phyloP scores from a whole-genome alignment of 495 filamentous ascomycete genomes.

The Penicillium taxi region DNA sequence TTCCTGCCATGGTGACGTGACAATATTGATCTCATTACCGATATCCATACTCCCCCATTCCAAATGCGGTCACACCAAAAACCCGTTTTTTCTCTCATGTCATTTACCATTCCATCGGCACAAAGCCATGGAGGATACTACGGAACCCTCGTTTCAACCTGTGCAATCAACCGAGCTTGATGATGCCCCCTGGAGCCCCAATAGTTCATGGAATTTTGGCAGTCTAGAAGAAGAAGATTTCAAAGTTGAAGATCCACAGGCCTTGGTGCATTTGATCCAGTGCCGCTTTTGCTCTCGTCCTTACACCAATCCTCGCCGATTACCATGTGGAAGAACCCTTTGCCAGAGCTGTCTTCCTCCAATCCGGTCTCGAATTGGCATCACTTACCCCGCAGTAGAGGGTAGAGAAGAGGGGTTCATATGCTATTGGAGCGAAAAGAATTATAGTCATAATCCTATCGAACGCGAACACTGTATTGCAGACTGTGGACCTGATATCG shows the following conservation, averaged over 20 bases:
- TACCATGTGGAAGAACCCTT: constrained; percentile 76
- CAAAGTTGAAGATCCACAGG: constrained; percentile 11
- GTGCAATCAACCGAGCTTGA: constrained; percentile 6
- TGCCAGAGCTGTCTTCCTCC: constrained; percentile 70
- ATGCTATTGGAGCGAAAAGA: constrained; percentile 72
- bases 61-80: too few relatives aligned
- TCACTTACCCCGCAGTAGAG: constrained; percentile 63
- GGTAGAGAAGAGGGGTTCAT: constrained; percentile 57
- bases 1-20: too few relatives aligned
- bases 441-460: constrained; percentile 43
- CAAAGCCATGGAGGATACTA: constrained; percentile 26
- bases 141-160: constrained; percentile 5
- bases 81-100: too few relatives aligned
- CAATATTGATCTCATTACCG: too few relatives aligned
- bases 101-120: background rate
- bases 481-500: constrained; percentile 72
- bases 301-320: constrained; percentile 57
- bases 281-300: constrained; percentile 67
- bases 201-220: too few relatives aligned
- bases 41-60: too few relatives aligned
- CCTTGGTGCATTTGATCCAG: constrained; percentile 63
- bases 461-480: constrained; percentile 60
- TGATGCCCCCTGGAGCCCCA: too few relatives aligned
- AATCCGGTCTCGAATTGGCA: constrained; percentile 50
- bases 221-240: too few relatives aligned